Percentiles rank a stretch among this genome's conserved stretches.
Conservation (phyloP, 1,284 basidiomycete genomes). For the Moniliella sp. region DNA sequence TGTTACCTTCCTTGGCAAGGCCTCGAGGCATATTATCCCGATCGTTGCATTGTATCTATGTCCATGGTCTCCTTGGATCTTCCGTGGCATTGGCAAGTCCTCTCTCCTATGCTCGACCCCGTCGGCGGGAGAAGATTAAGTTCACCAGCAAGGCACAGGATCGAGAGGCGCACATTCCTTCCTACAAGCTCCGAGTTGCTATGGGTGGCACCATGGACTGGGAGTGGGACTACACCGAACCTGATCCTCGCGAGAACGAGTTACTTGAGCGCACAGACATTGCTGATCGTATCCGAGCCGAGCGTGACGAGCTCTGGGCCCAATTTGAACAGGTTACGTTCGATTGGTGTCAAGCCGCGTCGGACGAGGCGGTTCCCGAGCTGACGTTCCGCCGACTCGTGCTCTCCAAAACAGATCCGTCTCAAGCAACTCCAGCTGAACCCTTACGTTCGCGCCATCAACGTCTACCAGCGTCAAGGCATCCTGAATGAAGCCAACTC, state of each 20-base stretch:
- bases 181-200: slow-evolving; percentile 23
- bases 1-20: slow-evolving; percentile 30
- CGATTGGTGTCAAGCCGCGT: slow-evolving; percentile 19
- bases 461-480: slow-evolving; percentile 26
- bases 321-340: slow-evolving; percentile 21
- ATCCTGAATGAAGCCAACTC: slow-evolving; percentile 21
- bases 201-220: slow-evolving; percentile 33
- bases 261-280: slow-evolving; percentile 25
- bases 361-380: slow-evolving; percentile 10
- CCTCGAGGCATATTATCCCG: slow-evolving; percentile 32
- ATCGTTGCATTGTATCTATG: slow-evolving; percentile 31
- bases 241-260: slow-evolving; percentile 27
- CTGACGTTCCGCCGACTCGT: slow-evolving; percentile 20
- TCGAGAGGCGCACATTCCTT: slow-evolving; percentile 19
- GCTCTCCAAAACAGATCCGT: slow-evolving; percentile 24
- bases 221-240: slow-evolving; percentile 33
- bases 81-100: slow-evolving; percentile 32
- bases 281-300: slow-evolving; percentile 14
- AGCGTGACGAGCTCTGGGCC: slow-evolving; percentile 17
- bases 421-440: slow-evolving; percentile 24
- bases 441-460: slow-evolving; percentile 20
- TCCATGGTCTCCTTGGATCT: slow-evolving; percentile 32
- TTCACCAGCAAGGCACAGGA: slow-evolving; percentile 28
- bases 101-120: slow-evolving; percentile 31
- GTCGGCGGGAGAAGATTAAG: slow-evolving; percentile 31